Evolutionary conservation across 2,329 filamentous ascomycete species (phyloP), one percentile per base, ranked within the genome.

Genomic region (Thermoascus crustaceus): DNA sequence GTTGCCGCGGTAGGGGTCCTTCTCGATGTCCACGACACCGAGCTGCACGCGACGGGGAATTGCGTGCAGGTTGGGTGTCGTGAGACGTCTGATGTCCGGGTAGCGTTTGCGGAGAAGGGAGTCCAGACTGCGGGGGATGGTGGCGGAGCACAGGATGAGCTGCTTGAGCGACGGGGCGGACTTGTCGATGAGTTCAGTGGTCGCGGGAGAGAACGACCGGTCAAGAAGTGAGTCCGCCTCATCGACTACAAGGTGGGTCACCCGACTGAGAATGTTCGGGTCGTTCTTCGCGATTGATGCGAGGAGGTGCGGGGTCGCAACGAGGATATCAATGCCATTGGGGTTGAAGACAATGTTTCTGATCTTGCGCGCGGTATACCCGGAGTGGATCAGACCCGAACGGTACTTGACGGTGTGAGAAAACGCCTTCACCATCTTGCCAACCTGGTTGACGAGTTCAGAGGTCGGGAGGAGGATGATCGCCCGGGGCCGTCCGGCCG

Each of bases 201-300:
- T 96, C 16, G 82, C 79, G 1, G 85, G 80, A 3, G 83, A 75
- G 66, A 98, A 98, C 40, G 86, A 93, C 39, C 87, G 83, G 63
- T 98, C 93, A 47, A 98, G 76, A 7, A 98, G 76, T 3, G 88
- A 95, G 63, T 98, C 91, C 1, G 93, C 93, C 67, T 98, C 93
- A 56, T 98, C 93, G 32, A 94, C 73, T 40, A 98, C 75, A 7
- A 98, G 72, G 55, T 96, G 85, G 2, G 77, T 80, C 39, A 96
- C 88, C 8, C 86, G 82, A n/a, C 85, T 88, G 22, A 98, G 76
- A 42, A 98, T 80, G 52, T 94, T 89, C 7, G 91, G 91, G 46
- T 95, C 87, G 13, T 79, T 81, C 46, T 94, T 79, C 8, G 85
- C 85, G 53, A 98, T 91, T 42, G 85, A 88, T 37, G 82, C 75